Evolutionary conservation across 768 basidiomycete genomes (phyloP).

Genomic region (Suillus plorans): DNA sequence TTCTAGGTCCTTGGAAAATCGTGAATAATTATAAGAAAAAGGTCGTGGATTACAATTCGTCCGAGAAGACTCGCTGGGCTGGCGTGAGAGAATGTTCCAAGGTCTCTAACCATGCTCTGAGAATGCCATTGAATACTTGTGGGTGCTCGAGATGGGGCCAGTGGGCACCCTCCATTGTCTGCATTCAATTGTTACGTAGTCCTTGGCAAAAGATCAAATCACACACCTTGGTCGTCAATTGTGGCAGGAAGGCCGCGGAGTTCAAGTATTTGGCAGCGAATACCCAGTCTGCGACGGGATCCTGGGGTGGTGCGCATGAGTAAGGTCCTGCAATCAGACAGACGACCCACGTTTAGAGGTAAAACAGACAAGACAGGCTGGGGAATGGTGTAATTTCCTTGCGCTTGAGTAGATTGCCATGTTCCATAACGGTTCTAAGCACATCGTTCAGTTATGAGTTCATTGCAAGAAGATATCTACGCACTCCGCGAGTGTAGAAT

Average conservation of each 20-base stretch:
- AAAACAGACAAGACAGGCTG: constrained; percentile 42
- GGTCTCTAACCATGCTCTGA: constrained; percentile 51
- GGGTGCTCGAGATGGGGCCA: constrained; percentile 71
- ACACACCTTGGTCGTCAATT: constrained; percentile 34
- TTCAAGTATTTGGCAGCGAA: constrained; percentile 26
- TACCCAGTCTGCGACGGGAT: constrained; percentile 47
- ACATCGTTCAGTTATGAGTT: background rate
- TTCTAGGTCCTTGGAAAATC: background rate
- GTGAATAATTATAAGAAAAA: background rate
- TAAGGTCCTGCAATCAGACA: background rate
- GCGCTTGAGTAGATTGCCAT: constrained; percentile 37
- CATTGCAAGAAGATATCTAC: constrained; percentile 6
- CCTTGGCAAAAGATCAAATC: constrained; percentile 28
- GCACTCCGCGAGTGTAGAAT: constrained; percentile 60
- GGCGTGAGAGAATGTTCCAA: background rate
- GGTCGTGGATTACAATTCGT: background rate
- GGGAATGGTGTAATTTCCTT: constrained; percentile 43
- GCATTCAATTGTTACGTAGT: constrained; percentile 28
- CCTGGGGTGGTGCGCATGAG: constrained; percentile 22
- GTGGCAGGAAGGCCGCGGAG: constrained; percentile 33
- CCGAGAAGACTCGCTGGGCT: background rate
- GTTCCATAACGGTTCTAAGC: constrained; percentile 38
- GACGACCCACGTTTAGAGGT: constrained; percentile 34
- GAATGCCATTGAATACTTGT: constrained; percentile 46
- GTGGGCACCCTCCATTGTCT: constrained; percentile 58